A percentile compares a stretch with the other conserved stretches of the same genome.
phyloP scores from a whole-genome alignment of 257 asterid species.

The Scutellaria galericulata region DNA sequence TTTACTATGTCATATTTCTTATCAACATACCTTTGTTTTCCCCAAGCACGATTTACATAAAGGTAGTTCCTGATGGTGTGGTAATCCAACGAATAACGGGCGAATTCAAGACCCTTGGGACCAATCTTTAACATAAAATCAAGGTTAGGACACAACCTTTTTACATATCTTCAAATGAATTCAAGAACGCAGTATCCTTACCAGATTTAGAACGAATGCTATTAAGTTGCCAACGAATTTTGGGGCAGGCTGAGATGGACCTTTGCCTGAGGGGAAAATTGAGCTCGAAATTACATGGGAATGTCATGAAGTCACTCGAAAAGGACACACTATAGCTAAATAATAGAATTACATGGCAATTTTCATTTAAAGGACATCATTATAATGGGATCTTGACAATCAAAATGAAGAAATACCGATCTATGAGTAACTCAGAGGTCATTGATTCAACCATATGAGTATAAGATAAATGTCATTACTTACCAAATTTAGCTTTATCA shows the following conservation, averaged over 20 bases:
- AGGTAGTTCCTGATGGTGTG: slow-evolving; percentile 94
- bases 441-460: not conserved
- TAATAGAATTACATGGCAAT: not conserved
- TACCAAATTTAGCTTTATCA: slow-evolving; percentile 90
- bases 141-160: slow-evolving; percentile 27
- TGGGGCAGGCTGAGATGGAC: slow-evolving; percentile 89
- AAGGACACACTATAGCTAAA: not conserved
- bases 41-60: slow-evolving; percentile 85
- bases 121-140: slow-evolving; percentile 64
- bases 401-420: not conserved
- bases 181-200: slow-evolving; percentile 42
- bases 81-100: slow-evolving; percentile 93
- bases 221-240: slow-evolving; percentile 78
- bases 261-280: slow-evolving; percentile 62
- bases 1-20: not conserved
- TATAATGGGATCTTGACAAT: not conserved
- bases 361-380: slow-evolving; percentile 17
- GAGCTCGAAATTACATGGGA: slow-evolving; percentile 25
- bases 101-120: slow-evolving; percentile 96
- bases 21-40: slow-evolving; percentile 67
- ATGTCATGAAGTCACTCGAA: slow-evolving; percentile 16
- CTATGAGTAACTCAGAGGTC: slow-evolving; percentile 1
- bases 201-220: slow-evolving; percentile 83
- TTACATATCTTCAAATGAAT: slow-evolving; percentile 17
- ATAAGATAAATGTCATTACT: slow-evolving; percentile 23